Evolutionary conservation across 1,284 basidiomycete genomes (phyloP), one percentile per base, ranked within the genome.

Genomic region (Lentinula novae-zelandiae): DNA sequence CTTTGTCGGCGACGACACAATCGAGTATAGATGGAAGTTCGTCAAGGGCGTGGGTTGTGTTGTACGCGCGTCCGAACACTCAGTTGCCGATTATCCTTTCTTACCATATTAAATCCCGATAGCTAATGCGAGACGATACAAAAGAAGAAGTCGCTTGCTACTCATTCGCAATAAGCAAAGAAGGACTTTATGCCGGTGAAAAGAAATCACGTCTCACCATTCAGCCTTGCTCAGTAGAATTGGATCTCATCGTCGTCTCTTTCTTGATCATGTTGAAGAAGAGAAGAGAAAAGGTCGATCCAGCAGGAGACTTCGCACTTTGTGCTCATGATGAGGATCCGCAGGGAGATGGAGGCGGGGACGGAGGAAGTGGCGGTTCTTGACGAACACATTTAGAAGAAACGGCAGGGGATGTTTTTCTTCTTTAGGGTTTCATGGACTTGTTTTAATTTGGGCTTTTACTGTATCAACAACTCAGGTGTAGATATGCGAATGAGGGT

Each of bases 251-350:
- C 53, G 70, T 84, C 31, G 68, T 83, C 39, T 80, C 82, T 12
- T 83, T 82, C 63, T 66, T 83, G 61, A 76, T 84, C 60, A 75
- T 83, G 73, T 81, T 82, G 71, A 81, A 78, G 70, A 80, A 79
- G 63, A 71, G 79, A 33, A 73, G 78, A 36, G 78, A 80, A 44
- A 67, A 68, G 62, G 67, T 70, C 12, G 71, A 76, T 27, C 27
- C 27, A 27, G 27, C 27, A 51, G 71, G 76, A 63, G 51, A 20
- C 20, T 71, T 70, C 20, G 67, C 63, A 20, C 61, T 70, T 9
- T 65, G 67, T 48, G 64, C 67, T 3, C 69, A 74, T 59, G 76
- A 78, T 59, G 78, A 78, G 57, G 79, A 79, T 61, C 71, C 72
- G 2, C 69, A 71, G 40, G 74, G 71, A 8, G 76, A 75, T 52